phyloP scores from a whole-genome alignment of 352 stramenopile genomes.

The Globisporangium canariense region DNA sequence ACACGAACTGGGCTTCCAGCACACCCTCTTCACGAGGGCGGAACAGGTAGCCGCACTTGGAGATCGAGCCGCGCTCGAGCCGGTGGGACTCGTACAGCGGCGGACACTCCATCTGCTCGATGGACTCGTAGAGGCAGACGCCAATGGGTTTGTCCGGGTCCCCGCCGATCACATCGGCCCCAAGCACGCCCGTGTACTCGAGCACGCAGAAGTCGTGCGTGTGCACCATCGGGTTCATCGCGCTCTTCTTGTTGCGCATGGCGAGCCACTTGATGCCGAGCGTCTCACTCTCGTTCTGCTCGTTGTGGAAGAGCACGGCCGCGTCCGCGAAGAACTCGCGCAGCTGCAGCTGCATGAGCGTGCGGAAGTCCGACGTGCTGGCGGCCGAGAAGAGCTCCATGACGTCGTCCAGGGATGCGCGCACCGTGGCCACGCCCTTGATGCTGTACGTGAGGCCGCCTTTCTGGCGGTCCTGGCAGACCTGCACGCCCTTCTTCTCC shows the following conservation, averaged over 20 bases:
- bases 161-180: conserved; percentile 49
- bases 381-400: conserved; percentile 74
- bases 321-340: conserved; percentile 71
- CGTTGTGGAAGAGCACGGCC: conserved; percentile 68
- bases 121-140: conserved; percentile 79
- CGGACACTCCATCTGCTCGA: conserved; percentile 77
- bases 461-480: conserved; percentile 79
- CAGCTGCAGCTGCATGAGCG: conserved; percentile 71
- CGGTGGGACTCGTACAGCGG: conserved; percentile 66
- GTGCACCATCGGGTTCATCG: conserved; percentile 37
- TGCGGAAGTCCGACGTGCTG: conserved; percentile 58
- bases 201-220: conserved; percentile 71
- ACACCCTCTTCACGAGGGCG: conserved; percentile 50
- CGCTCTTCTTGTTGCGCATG: conserved; percentile 62
- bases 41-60: conserved; percentile 82
- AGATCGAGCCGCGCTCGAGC: conserved; percentile 67
- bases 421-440: conserved; percentile 49
- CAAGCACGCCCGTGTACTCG: conserved; percentile 70
- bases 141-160: conserved; percentile 38
- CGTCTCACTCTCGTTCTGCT: conserved; percentile 73
- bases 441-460: conserved; percentile 81
- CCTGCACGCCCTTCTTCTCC: conserved; percentile 66
- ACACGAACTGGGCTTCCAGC: conserved; percentile 76
- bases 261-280: conserved; percentile 82
- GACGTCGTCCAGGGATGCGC: conserved; percentile 63